These are phyloP conservation scores for Mortierella sp. DNA, from an alignment of 371 early-diverging fungal species.

Conservation along the genomic window DNA sequence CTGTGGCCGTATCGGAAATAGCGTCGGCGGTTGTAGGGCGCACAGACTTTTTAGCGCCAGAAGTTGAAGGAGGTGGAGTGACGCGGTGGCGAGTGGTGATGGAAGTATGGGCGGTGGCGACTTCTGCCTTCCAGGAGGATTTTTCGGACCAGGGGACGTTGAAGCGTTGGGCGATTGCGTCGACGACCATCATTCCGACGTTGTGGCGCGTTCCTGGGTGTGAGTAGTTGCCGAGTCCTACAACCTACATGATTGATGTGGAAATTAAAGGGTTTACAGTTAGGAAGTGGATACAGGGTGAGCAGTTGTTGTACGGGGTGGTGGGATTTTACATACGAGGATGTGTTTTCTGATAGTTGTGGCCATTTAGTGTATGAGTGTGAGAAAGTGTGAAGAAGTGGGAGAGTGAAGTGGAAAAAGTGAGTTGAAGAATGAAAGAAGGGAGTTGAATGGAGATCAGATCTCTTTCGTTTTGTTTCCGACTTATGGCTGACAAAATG, in stretches of 20 bases:
- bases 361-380: slow-evolving; percentile 6
- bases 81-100: slow-evolving; percentile 14
- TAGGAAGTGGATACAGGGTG: neutral
- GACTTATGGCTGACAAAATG: neutral
- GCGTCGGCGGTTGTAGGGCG: neutral
- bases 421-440: neutral
- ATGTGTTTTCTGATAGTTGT: slow-evolving; percentile 17
- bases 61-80: neutral
- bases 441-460: neutral
- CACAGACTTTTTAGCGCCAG: neutral
- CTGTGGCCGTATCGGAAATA: neutral
- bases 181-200: slow-evolving; percentile 82
- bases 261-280: neutral
- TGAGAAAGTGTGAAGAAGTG: neutral
- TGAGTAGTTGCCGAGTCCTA: slow-evolving; percentile 80
- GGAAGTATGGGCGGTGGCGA: slow-evolving; percentile 57
- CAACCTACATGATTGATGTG: slow-evolving; percentile 61
- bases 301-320: neutral
- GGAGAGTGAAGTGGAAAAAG: neutral
- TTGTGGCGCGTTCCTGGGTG: slow-evolving; percentile 80
- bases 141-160: slow-evolving; percentile 65
- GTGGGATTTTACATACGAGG: slow-evolving; percentile 17
- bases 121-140: slow-evolving; percentile 60
- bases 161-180: slow-evolving; percentile 65
- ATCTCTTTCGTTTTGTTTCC: neutral